Percentiles rank a stretch among this genome's conserved stretches.
Conservation (phyloP, 805 yeast species). For the Ogataea thermomethanolica region DNA sequence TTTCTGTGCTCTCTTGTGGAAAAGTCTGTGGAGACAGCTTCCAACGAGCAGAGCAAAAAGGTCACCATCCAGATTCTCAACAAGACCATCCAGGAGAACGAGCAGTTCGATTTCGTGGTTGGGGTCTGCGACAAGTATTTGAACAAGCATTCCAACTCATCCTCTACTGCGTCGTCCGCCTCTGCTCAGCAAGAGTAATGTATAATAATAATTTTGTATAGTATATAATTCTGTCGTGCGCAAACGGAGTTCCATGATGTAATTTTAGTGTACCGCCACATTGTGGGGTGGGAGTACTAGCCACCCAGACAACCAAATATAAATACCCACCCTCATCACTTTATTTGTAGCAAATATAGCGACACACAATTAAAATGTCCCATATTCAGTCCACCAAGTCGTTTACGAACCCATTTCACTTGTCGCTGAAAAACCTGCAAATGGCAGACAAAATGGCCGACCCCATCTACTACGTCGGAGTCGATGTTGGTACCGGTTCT, state of each 20-base stretch:
- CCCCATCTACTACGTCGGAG: constrained; percentile 37
- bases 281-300: constrained; percentile 10
- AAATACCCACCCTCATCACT: background rate
- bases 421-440: constrained; percentile 32
- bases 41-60: constrained; percentile 68
- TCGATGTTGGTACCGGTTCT: constrained; percentile 86
- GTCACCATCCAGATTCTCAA: constrained; percentile 81
- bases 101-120: constrained; percentile 88
- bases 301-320: constrained; percentile 4
- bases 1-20: constrained; percentile 88
- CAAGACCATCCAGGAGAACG: constrained; percentile 78
- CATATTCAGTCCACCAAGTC: constrained; percentile 23
- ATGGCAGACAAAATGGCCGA: constrained; percentile 17
- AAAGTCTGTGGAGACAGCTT: constrained; percentile 76
- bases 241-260: constrained; percentile 9
- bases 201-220: background rate
- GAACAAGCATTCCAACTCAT: constrained; percentile 10
- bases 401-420: constrained; percentile 34
- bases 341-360: background rate
- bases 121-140: constrained; percentile 46
- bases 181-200: constrained; percentile 9
- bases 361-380: constrained; percentile 5
- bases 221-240: constrained; percentile 1
- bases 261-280: constrained; percentile 2
- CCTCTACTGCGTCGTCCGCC: constrained; percentile 10